Evolutionary conservation across 192 early-diverging fungal species (phyloP).

Genomic region (Phlyctochytrium planicorne): DNA sequence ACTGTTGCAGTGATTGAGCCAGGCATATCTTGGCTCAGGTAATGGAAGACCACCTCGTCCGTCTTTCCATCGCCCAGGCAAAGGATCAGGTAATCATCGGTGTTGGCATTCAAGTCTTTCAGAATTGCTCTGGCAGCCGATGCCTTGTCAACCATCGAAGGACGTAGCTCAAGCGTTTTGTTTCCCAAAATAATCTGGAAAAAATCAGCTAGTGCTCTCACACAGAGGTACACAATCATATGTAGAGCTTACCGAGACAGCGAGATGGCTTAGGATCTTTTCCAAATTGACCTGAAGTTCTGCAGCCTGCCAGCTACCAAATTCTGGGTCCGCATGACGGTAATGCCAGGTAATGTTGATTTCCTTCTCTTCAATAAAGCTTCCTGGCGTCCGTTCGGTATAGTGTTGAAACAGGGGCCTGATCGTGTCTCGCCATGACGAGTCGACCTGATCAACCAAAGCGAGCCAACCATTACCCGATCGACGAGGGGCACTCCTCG

Average conservation of each 20-base stretch:
- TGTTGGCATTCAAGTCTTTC: slow-evolving; percentile 59
- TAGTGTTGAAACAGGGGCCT: slow-evolving; percentile 98
- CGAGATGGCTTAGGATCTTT: not conserved
- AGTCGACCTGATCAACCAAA: slow-evolving; percentile 80
- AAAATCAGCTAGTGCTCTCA: slow-evolving; percentile 30
- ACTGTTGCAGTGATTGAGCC: slow-evolving; percentile 84
- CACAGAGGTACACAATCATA: slow-evolving; percentile 88
- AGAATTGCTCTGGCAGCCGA: slow-evolving; percentile 85
- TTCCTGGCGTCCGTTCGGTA: slow-evolving; percentile 94
- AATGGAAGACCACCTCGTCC: slow-evolving; percentile 89
- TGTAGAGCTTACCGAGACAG: slow-evolving; percentile 73
- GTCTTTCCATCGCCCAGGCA: slow-evolving; percentile 93
- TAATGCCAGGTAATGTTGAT: slow-evolving; percentile 99
- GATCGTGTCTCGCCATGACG: slow-evolving; percentile 90
- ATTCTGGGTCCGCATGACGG: slow-evolving; percentile 84
- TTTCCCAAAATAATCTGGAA: slow-evolving; percentile 87
- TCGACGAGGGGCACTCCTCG: slow-evolving; percentile 30
- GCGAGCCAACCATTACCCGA: slow-evolving; percentile 79
- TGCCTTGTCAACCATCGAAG: slow-evolving; percentile 89
- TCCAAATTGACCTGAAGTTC: slow-evolving; percentile 72
- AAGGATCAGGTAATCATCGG: not conserved
- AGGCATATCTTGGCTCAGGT: slow-evolving; percentile 30
- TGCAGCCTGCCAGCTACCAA: slow-evolving; percentile 96
- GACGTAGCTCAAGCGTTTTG: slow-evolving; percentile 95
- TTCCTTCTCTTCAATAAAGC: slow-evolving; percentile 98